Evolutionary conservation across 257 asterid species (phyloP), one percentile per base, ranked within the genome.

Genomic region (Ballota nigra): DNA sequence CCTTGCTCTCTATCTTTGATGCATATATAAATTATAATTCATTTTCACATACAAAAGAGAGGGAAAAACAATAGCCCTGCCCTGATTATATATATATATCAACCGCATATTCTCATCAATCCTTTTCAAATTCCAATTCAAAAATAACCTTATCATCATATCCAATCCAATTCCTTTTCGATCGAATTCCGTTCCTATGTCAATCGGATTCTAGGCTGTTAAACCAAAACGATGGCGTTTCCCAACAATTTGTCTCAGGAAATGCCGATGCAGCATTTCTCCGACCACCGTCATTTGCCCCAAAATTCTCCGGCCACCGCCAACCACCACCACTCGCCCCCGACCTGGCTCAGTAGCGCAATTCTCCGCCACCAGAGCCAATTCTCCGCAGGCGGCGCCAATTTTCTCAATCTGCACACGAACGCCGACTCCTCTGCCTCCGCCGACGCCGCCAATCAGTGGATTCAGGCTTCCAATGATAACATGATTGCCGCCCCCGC

Each of bases 331-430:
- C 72, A 56, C 60, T 69, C 79, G 2, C 82, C 78, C 6, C 86
- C 86, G 3, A 80, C 84, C 22, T 89, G 90, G 91, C 96, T 89
- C 70, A 86, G 82, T 87, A 80, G 80, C 11, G 83, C 83, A 5
- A 76, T 85, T 49, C 85, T 78, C 28, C 87, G 90, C 63, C 90
- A 74, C 22, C 86, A 79, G 63, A 59, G 29, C 10, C 86, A 84
- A 36, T 78, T 72, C 82, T 22, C 75, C 71, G n/a, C 66, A 59
- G 72, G 58, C 15, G 81, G 57, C 16, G 72, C 79, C 0, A 86
- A 83, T 83, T 88, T 88, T 81, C 85, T 88, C 43, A 88, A 86
- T 61, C 80, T 84, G 58, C 95, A 86, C 23, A 77, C 84, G 19
- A 76, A 79, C 69, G 63, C 89, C 29, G 82, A 81, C 40, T 51